phyloP scores from a whole-genome alignment of 2,329 filamentous ascomycete species.

The Sclerotinia subarctica region DNA sequence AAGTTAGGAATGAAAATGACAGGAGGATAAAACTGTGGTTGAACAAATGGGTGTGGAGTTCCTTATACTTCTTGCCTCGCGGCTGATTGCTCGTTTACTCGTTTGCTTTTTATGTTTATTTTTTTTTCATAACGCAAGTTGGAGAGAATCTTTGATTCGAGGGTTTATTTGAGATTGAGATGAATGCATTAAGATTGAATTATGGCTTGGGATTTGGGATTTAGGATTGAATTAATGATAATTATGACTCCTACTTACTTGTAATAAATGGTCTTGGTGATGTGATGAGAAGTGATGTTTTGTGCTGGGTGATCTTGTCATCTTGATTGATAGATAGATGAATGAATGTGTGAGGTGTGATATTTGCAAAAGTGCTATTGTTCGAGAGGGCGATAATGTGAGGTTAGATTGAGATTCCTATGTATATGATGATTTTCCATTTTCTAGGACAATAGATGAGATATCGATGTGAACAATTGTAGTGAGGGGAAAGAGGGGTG shows the following conservation, averaged over 20 bases:
- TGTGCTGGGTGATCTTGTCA: not conserved
- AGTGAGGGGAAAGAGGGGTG: not conserved
- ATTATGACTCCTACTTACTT: not conserved
- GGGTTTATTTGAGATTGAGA: not conserved
- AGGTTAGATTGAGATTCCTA: too few relatives aligned
- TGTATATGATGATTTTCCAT: not conserved
- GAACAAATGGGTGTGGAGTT: not conserved
- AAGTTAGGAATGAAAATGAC: conserved; percentile 16
- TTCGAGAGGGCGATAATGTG: not conserved
- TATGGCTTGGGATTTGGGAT: not conserved
- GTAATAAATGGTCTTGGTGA: not conserved
- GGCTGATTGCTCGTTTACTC: conserved; percentile 27
- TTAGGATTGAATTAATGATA: not conserved
- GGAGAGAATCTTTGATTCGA: conserved; percentile 7
- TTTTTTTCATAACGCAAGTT: not conserved
- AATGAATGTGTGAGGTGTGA: not conserved
- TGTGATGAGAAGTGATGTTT: not conserved
- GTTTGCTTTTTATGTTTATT: not conserved
- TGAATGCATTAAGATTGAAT: not conserved
- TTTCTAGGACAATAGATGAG: not conserved
- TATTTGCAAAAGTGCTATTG: not conserved
- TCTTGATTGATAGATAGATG: too few relatives aligned
- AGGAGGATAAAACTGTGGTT: conserved; percentile 25
- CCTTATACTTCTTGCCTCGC: conserved; percentile 35
- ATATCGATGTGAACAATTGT: too few relatives aligned